Evolutionary conservation across 225 moss, liverwort and hornwort species (phyloP).

Genomic region (Neckera pumila): DNA sequence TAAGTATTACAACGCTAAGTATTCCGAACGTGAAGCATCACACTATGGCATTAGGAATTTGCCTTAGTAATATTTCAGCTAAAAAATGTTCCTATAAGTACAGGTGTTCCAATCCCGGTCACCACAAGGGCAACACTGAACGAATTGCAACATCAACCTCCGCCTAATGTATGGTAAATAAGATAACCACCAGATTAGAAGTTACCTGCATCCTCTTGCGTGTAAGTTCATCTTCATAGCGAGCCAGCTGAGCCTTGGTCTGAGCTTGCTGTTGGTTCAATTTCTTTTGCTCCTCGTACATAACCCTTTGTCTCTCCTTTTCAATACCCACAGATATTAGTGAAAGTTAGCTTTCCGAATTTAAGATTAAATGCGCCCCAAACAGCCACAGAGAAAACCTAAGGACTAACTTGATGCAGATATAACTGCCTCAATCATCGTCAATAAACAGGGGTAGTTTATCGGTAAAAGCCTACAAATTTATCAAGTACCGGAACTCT

Average conservation of each 20-base stretch:
- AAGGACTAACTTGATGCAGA: neutral
- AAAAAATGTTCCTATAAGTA: neutral
- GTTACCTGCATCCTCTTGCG: slow-evolving; percentile 89
- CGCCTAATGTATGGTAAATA: neutral
- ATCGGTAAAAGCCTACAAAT: neutral
- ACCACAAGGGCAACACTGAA: neutral
- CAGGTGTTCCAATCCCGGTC: neutral
- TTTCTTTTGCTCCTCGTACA: slow-evolving; percentile 91
- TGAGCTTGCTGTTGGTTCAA: slow-evolving; percentile 85
- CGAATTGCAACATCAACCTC: neutral
- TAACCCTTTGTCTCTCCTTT: slow-evolving; percentile 75
- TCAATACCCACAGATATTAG: neutral
- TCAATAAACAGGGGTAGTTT: neutral
- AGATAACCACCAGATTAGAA: neutral
- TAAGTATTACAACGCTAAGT: too few relatives aligned
- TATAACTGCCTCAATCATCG: neutral
- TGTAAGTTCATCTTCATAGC: slow-evolving; percentile 94
- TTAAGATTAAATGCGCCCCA: neutral
- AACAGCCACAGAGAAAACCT: neutral
- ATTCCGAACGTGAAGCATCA: neutral
- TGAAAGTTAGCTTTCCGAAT: neutral
- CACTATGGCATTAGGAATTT: neutral
- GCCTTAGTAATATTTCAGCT: neutral
- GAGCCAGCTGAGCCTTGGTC: slow-evolving; percentile 92
- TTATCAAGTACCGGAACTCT: neutral